Percentiles rank a stretch among this genome's conserved stretches.
These are phyloP conservation scores for Pichia ethanolica DNA, from an alignment of 805 yeast species.

Conservation along the genomic window DNA sequence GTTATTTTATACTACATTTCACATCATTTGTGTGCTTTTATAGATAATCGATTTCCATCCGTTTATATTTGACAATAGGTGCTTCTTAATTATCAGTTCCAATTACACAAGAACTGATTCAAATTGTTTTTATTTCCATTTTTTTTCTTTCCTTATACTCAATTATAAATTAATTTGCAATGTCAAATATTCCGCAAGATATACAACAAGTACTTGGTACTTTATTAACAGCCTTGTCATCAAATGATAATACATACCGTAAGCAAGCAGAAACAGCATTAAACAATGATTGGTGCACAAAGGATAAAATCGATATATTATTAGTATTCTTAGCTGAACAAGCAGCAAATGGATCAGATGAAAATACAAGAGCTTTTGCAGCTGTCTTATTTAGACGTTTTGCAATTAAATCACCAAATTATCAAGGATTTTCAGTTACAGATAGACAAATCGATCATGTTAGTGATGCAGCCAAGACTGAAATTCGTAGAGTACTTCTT, in stretches of 20 bases:
- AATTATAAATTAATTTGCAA: conserved; percentile 7
- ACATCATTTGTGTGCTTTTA: too few species aligned
- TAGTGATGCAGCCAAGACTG: conserved; percentile 46
- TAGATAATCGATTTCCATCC: too few species aligned
- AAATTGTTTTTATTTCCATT: neutral
- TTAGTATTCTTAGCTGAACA: conserved; percentile 77
- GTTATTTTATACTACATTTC: too few species aligned
- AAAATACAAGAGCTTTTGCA: conserved; percentile 58
- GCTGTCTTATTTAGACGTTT: conserved; percentile 88
- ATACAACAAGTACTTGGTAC: conserved; percentile 45
- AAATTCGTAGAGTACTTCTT: conserved; percentile 59
- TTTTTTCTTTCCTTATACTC: too few species aligned
- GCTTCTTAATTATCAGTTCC: too few species aligned
- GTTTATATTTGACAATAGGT: too few species aligned
- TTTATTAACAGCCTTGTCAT: conserved; percentile 60
- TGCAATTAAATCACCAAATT: conserved; percentile 72
- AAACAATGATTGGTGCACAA: conserved; percentile 67
- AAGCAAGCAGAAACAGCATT: conserved; percentile 67
- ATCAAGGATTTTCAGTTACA: conserved; percentile 50
- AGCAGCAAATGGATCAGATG: conserved; percentile 55
- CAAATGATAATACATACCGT: conserved; percentile 71
- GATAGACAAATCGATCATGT: conserved; percentile 74
- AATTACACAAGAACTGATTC: neutral
- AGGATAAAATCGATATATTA: conserved; percentile 59
- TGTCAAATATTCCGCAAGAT: conserved; percentile 53